Base-by-base conservation (phyloP, 2,329 filamentous ascomycete species). In the Tolypocladium ophioglossoides region DNA sequence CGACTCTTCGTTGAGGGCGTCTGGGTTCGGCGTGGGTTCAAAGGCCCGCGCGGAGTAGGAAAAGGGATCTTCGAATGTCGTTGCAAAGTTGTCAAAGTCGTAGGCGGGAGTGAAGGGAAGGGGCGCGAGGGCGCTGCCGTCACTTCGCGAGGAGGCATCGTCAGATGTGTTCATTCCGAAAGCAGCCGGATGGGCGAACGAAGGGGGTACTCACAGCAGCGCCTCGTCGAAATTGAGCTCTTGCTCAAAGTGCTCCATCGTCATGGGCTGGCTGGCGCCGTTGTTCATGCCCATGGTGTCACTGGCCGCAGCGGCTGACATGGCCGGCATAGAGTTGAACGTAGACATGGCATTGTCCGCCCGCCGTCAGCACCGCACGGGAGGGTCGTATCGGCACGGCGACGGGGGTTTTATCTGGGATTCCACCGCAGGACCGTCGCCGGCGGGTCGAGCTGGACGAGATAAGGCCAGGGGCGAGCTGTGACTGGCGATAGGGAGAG, bases 51-150 rank as follows among this genome's bases (percentile, higher is more conserved):
- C 68, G 11, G 79, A 76, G 64, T 83, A 82, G 57, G 79, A 78
- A 62, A 86, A 85, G 39, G 83, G 82, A 62, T 85, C 83, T 65
- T 85, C 83, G 63, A 85, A 86, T 8, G 81, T 84, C 40, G 76
- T 77, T 51, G 80, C 77, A 60, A 82, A 80, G 58, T 74, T 71
- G 52, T 83, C 79, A 61, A 85, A 78, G 59, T 85, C 82, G 70
- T 84, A 85, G 5, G 75, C 72, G 3, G 79, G 77, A 3, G 78
- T 79, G 56, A 84, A 85, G 4, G 80, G 76, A n/a, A 72, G 64
- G 50, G 64, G 64, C 38, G 68, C 66, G 54, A 72, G 58, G 30
- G 67, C 57, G 54, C 64, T 59, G 58, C 63, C 65, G 50, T 72
- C 69, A 34, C 70, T 72, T 38, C 27, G 34, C 20, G 24, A 14